A percentile compares a stretch with the other conserved stretches of the same genome.
Evolutionary conservation across 768 basidiomycete genomes (phyloP).

Genomic region (Myochromella boudieri): DNA sequence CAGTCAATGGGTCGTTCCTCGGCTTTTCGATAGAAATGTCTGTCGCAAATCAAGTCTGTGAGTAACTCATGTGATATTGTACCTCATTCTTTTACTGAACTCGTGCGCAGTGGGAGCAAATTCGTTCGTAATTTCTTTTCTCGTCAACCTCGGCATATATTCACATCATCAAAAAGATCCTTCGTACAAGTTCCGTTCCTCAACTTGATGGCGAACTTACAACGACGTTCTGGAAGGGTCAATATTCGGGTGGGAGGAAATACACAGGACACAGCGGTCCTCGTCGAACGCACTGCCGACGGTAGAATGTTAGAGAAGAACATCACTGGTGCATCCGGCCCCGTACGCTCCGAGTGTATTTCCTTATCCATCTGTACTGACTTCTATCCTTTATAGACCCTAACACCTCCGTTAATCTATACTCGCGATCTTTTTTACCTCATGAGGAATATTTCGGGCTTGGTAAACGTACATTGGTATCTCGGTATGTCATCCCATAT

Average conservation of each 20-base stretch:
- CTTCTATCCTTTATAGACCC: too few relatives aligned
- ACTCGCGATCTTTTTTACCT: conserved; percentile 68
- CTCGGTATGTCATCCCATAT: conserved; percentile 44
- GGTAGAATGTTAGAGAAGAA: conserved; percentile 28
- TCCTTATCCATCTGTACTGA: too few relatives aligned
- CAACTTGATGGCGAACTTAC: conserved; percentile 78
- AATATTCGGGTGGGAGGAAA: conserved; percentile 78
- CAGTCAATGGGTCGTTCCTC: conserved; percentile 40
- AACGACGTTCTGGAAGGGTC: conserved; percentile 59
- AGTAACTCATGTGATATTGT: conserved; percentile 35
- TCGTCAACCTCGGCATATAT: neutral
- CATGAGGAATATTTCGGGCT: conserved; percentile 58
- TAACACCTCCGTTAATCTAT: conserved; percentile 66
- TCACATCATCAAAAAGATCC: conserved; percentile 31
- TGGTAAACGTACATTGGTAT: conserved; percentile 69
- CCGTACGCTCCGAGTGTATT: conserved; percentile 14
- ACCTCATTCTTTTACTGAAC: neutral
- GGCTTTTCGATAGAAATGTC: conserved; percentile 69
- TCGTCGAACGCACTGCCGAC: conserved; percentile 49
- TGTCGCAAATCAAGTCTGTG: conserved; percentile 56
- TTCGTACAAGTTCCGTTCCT: conserved; percentile 63
- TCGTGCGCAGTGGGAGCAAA: neutral
- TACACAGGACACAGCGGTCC: conserved; percentile 66
- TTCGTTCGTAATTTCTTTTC: neutral
- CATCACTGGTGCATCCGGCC: conserved; percentile 12